These are phyloP conservation scores for Vigna mungo DNA, from an alignment of 306 rosid species.

Conservation along the genomic window DNA sequence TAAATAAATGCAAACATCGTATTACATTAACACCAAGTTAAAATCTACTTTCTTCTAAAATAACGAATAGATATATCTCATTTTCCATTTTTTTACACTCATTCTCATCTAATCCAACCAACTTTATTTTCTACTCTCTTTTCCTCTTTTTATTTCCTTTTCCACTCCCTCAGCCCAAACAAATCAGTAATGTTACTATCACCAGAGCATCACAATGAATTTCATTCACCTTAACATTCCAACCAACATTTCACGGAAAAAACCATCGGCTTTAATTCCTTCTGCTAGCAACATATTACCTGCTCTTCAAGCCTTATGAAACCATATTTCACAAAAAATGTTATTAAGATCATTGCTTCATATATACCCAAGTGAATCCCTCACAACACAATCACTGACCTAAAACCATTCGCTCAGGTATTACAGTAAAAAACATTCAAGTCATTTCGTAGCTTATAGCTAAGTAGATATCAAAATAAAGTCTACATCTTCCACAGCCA, in stretches of 20 bases:
- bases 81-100: too few relatives aligned
- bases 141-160: too few relatives aligned
- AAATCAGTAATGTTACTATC: neutral
- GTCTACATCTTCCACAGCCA: neutral
- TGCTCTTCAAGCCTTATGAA: neutral
- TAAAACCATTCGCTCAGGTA: neutral
- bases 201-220: slow-evolving; percentile 9
- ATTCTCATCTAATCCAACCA: too few relatives aligned
- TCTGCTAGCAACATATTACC: slow-evolving; percentile 11
- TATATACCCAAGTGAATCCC: slow-evolving; percentile 16
- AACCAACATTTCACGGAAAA: slow-evolving; percentile 30
- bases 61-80: too few relatives aligned
- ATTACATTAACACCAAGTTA: too few relatives aligned
- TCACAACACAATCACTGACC: slow-evolving; percentile 31
- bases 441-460: slow-evolving; percentile 5
- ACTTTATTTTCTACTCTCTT: too few relatives aligned
- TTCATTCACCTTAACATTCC: slow-evolving; percentile 19
- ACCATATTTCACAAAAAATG: neutral
- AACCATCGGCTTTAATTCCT: slow-evolving; percentile 14
- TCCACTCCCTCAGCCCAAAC: too few relatives aligned
- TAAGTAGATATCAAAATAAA: neutral
- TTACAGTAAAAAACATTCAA: neutral
- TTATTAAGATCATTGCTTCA: slow-evolving; percentile 8
- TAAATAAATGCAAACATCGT: too few relatives aligned
- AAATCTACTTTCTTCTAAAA: too few relatives aligned